These are phyloP conservation scores for Fusarium mexicanum DNA, from an alignment of 2,329 filamentous ascomycete species.

Conservation along the genomic window DNA sequence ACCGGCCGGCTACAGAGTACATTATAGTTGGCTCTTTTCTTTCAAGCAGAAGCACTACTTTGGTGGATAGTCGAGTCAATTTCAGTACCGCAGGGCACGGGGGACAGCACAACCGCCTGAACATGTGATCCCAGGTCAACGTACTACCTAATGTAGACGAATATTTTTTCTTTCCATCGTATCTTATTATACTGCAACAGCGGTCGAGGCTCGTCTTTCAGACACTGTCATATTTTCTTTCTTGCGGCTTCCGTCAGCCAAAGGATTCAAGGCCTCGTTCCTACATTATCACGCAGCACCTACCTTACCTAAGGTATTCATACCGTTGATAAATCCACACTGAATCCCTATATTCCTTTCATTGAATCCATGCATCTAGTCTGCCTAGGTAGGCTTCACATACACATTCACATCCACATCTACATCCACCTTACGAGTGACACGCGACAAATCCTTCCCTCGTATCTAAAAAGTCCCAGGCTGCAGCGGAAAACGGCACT, in stretches of 20 bases:
- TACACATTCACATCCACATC: not conserved
- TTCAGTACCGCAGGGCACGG: not conserved
- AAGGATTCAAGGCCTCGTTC: not conserved
- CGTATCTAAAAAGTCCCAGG: constrained; percentile 20
- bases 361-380: not conserved
- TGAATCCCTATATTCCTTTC: not conserved
- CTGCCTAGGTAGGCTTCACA: not conserved
- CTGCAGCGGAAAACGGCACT: constrained; percentile 28
- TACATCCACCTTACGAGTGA: constrained; percentile 13
- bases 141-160: not conserved
- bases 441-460: constrained; percentile 23
- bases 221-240: not conserved
- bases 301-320: not conserved
- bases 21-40: constrained; percentile 4
- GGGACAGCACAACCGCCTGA: not conserved
- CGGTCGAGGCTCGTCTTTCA: not conserved
- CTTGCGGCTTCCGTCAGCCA: not conserved
- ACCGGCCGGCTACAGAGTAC: not conserved
- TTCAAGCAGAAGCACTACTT: constrained; percentile 12
- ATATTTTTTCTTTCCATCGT: not conserved
- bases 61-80: constrained; percentile 5
- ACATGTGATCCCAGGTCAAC: constrained; percentile 26
- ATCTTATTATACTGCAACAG: not conserved
- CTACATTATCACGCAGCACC: not conserved
- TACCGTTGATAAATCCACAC: not conserved